Evolutionary conservation across 2,329 filamentous ascomycete genomes (phyloP).

Genomic region (Colletotrichum lentis): DNA sequence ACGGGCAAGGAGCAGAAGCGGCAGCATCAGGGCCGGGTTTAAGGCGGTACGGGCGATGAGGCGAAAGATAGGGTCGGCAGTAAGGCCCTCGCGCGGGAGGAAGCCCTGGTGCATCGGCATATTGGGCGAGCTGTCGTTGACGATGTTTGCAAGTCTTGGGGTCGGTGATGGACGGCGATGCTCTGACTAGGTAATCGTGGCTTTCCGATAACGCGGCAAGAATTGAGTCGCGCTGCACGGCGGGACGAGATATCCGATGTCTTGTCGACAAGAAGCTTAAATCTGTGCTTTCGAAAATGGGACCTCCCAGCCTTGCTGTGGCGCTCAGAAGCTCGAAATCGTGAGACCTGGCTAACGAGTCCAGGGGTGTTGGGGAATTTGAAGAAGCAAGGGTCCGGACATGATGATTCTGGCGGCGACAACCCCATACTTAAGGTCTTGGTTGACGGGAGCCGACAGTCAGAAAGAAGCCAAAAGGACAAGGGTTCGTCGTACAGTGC

Average conservation of each 20-base stretch:
- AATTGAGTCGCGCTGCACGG: neutral
- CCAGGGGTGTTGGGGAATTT: neutral
- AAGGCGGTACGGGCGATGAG: slow-evolving; percentile 68
- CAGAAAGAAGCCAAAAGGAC: neutral
- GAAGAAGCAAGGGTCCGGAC: neutral
- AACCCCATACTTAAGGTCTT: slow-evolving; percentile 4
- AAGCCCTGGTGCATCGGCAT: slow-evolving; percentile 57
- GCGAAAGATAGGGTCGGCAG: slow-evolving; percentile 65
- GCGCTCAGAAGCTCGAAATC: neutral
- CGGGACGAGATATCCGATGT: no score
- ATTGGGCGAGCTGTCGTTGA: neutral
- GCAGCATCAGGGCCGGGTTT: slow-evolving; percentile 70
- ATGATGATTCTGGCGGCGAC: neutral
- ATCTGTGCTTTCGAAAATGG: neutral
- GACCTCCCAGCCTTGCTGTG: neutral
- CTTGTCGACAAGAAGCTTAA: neutral
- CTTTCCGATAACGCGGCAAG: neutral
- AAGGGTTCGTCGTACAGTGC: slow-evolving; percentile 11
- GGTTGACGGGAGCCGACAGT: neutral
- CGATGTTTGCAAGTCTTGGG: neutral
- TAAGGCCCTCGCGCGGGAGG: slow-evolving; percentile 66
- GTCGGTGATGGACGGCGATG: neutral
- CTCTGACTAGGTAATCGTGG: no score
- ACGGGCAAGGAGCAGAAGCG: slow-evolving; percentile 68
- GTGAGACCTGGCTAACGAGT: neutral